Evolutionary conservation across 1,139 yeast genomes (phyloP), one percentile per base, ranked within the genome.

Genomic region (Pneumocystis jirovecii): DNA sequence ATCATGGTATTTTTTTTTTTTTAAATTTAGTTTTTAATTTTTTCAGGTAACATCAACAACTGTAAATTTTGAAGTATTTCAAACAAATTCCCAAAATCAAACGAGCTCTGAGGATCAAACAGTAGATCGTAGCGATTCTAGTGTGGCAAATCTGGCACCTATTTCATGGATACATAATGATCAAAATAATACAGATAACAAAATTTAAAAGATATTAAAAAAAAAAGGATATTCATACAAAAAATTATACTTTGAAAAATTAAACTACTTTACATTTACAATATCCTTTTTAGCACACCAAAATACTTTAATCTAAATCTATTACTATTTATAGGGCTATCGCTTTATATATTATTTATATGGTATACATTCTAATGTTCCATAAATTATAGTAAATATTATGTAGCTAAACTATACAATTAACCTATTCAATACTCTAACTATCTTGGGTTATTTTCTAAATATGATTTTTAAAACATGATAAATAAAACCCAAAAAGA

Each of bases 11-110:
- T 10, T 7, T 3, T 3, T 7, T 10, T 7, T 3, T 3, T 60
- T 1, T 10, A 29, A 12, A 60, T 21, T 39, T 12, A 37, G 7
- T 12, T 60, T 60, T 42, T 60, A 25, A 60, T 25, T 21, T 39
- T 42, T 60, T 15, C 34, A 60, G 61, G 61, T 60, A 39, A 60
- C 61, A 10, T 39, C 61, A 31, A 60, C 61, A 60, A 31, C 40
- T 21, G n/a, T 17, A 1, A 40, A 29, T 42, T 60, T 39, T 31
- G 8, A 39, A 31, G n/a, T 60, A 42, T 17, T 4, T 31, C 2
- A 50, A 12, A 50, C 57, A 25, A 21, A 50, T 50, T 12, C 34
- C 2, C n/a, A 25, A 8, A 7, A 25, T 29, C 57, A 50, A 25
- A 50, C 3, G n/a, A n/a, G n/a, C n/a, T n/a, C 34, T 10, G 17